These are phyloP conservation scores for Rubia peregrina DNA, from an alignment of 305 asterid species.

Conservation along the genomic window DNA sequence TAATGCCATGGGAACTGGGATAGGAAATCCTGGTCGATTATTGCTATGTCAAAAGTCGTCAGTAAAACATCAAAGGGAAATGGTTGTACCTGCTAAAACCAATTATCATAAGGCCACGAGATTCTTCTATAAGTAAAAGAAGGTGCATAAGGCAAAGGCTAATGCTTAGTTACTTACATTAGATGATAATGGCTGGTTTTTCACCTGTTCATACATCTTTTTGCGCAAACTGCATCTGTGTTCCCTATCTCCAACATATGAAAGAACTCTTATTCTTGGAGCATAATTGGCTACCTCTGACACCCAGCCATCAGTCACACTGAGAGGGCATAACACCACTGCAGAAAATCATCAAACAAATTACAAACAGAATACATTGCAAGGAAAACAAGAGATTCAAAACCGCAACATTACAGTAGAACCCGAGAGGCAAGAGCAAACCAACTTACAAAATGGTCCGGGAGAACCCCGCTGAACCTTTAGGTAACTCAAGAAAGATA, in stretches of 20 bases:
- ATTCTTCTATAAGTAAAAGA: not conserved
- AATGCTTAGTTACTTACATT: constrained; percentile 34
- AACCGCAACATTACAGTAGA: not conserved
- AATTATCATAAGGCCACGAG: not conserved
- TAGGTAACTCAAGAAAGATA: constrained; percentile 75
- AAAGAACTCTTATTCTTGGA: constrained; percentile 52
- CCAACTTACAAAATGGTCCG: constrained; percentile 81
- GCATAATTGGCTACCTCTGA: constrained; percentile 74
- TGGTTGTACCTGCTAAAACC: constrained; percentile 41
- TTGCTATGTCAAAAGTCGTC: constrained; percentile 81
- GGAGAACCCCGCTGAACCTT: constrained; percentile 51
- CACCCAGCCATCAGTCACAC: constrained; percentile 89
- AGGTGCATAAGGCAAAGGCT: not conserved
- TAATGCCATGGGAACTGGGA: constrained; percentile 83
- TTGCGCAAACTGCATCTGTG: constrained; percentile 53
- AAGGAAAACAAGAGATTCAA: not conserved
- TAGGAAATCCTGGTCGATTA: constrained; percentile 86
- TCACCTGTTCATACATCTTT: constrained; percentile 45
- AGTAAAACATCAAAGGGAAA: constrained; percentile 73
- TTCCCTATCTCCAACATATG: constrained; percentile 86
- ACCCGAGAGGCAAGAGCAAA: not conserved
- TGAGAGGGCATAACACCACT: constrained; percentile 93
- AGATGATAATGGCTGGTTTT: constrained; percentile 28
- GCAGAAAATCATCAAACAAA: constrained; percentile 26
- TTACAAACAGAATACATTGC: not conserved